A percentile compares a stretch with the other conserved stretches of the same genome.
These are phyloP conservation scores for Curvularia sp. DNA, from an alignment of 2,329 filamentous ascomycete species.

Conservation along the genomic window DNA sequence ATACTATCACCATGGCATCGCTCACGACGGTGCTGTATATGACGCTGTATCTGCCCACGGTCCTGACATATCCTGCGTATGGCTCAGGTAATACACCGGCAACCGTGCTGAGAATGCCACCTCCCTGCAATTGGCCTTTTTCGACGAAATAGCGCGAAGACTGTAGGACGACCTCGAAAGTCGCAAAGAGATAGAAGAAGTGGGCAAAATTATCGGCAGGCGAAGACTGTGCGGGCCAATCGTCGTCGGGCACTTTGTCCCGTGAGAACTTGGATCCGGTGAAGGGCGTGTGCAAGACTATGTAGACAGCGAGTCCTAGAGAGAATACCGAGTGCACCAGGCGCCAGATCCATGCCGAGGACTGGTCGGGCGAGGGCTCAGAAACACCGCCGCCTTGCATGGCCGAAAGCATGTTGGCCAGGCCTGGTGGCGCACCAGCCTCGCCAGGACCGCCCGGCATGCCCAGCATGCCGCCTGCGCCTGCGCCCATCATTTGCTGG, in stretches of 20 bases:
- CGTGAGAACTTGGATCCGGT: slow-evolving; percentile 70
- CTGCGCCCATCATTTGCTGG: slow-evolving; percentile 71
- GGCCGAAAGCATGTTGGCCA: slow-evolving; percentile 55
- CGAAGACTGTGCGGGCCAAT: slow-evolving; percentile 42
- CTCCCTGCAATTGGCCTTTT: slow-evolving; percentile 63
- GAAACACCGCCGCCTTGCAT: slow-evolving; percentile 55
- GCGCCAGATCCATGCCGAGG: slow-evolving; percentile 68
- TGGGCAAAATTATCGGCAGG: slow-evolving; percentile 56
- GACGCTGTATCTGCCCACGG: slow-evolving; percentile 70
- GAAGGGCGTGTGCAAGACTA: slow-evolving; percentile 72
- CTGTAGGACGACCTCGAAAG: slow-evolving; percentile 75
- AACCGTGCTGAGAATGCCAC: slow-evolving; percentile 69
- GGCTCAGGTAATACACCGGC: slow-evolving; percentile 71
- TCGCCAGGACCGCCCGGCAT: slow-evolving; percentile 39
- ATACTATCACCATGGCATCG: slow-evolving; percentile 78
- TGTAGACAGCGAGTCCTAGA: slow-evolving; percentile 72
- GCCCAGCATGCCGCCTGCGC: slow-evolving; percentile 47
- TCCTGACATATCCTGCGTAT: slow-evolving; percentile 66
- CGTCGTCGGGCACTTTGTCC: slow-evolving; percentile 34
- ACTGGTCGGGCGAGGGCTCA: slow-evolving; percentile 50
- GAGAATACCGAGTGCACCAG: slow-evolving; percentile 77
- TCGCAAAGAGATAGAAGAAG: slow-evolving; percentile 84
- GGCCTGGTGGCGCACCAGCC: slow-evolving; percentile 47
- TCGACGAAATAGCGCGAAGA: slow-evolving; percentile 75
- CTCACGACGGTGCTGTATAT: slow-evolving; percentile 75